Base-by-base conservation (phyloP, 768 basidiomycete species). In the Leucocoprinus sp. region DNA sequence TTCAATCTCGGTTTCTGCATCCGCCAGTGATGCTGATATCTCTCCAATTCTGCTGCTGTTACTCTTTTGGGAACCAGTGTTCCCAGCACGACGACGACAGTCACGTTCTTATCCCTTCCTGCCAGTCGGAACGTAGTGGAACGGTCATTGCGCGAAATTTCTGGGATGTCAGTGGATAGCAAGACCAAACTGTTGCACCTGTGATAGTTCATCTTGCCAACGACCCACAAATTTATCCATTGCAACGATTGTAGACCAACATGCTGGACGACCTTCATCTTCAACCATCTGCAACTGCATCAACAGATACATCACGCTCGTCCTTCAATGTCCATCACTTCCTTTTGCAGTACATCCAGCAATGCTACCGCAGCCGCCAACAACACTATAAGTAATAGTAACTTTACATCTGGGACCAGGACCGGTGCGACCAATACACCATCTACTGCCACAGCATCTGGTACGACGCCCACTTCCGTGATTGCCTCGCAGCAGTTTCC, bases 81-180 rank as follows among this genome's bases (percentile, higher is more conserved):
- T 0, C 80, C 81, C 8, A 80, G 76, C 0, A 28, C 27, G 27
- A 28, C 27, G 6, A 28, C 27, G 27, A 28, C 27, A 5, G 12
- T 12, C 12, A 12, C 27, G 72, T 75, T 0, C 63, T 74, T n/a
- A 78, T 80, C 68, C 80, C 18, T 70, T 74, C 4, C 19, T 70
- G 74, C 4, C 67, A 64, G 31, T 68, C 85, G 21, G 84, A 86
- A 52, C 76, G 85, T 34, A 84, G 83, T 50, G 84, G 84, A 8
- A 89, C 85, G 1, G 71, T 88, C 50, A 76, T 86, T 45, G 84
- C 74, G 12, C 76, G 82, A n/a, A n/a, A n/a, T n/a, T n/a, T 82
- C 52, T 66, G 6, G 27, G 12, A 6, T 6, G 27, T 28, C 27
- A 28, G 12, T 28, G 56, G 34, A 36, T 52, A 37, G 45, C 45